Percentiles rank a stretch among this genome's conserved stretches.
phyloP scores from a whole-genome alignment of 768 basidiomycete genomes.

The Lactarius akahatsu region DNA sequence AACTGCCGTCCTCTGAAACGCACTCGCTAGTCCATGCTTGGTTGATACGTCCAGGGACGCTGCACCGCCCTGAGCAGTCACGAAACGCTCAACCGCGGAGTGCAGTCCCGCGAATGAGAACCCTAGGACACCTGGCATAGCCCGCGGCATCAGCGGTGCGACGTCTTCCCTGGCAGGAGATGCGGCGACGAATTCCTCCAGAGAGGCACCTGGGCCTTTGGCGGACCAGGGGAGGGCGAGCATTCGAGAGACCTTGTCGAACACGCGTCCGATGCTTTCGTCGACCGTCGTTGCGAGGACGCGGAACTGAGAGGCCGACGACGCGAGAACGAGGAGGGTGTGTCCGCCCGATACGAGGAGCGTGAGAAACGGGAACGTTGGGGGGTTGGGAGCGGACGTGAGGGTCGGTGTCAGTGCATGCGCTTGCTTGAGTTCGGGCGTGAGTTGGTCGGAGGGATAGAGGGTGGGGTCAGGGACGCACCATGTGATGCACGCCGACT shows the following conservation, averaged over 20 bases:
- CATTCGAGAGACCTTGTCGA: slow-evolving; percentile 79
- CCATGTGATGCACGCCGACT: slow-evolving; percentile 96
- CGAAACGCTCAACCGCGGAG: slow-evolving; percentile 61
- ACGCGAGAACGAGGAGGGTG: slow-evolving; percentile 79
- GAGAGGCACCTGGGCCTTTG: slow-evolving; percentile 73
- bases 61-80: slow-evolving; percentile 44
- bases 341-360: slow-evolving; percentile 94
- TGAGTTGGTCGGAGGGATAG: slow-evolving; percentile 12
- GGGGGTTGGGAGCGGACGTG: slow-evolving; percentile 40
- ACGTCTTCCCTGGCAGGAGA: slow-evolving; percentile 31
- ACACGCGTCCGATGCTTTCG: slow-evolving; percentile 72
- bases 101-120: slow-evolving; percentile 86
- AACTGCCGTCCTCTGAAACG: slow-evolving; percentile 72
- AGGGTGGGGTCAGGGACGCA: slow-evolving; percentile 35
- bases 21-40: slow-evolving; percentile 55
- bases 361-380: slow-evolving; percentile 79
- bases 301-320: slow-evolving; percentile 54
- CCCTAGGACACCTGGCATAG: slow-evolving; percentile 52
- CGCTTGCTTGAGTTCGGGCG: slow-evolving; percentile 63
- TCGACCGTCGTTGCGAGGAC: slow-evolving; percentile 76
- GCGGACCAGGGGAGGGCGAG: slow-evolving; percentile 64
- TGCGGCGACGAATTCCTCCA: slow-evolving; percentile 65
- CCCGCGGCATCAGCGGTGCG: slow-evolving; percentile 40
- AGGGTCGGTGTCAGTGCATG: slow-evolving; percentile 52
- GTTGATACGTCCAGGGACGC: slow-evolving; percentile 41